Percentiles rank a stretch among this genome's conserved stretches.
Conservation (phyloP, 2,329 filamentous ascomycete species). For the Colletotrichum gigasporum region DNA sequence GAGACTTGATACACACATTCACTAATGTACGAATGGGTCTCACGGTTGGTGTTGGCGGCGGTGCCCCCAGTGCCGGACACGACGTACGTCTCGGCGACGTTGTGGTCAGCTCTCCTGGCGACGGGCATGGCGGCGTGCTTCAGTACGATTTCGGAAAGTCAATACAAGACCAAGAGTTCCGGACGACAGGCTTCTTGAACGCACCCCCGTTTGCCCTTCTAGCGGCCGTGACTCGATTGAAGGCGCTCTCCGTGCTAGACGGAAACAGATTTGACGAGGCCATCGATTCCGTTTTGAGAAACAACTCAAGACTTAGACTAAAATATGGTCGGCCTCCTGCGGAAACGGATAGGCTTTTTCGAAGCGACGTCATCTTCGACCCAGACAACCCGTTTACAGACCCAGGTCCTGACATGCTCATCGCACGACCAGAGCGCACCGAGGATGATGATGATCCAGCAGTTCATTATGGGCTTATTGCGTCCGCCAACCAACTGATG, state of each 20-base stretch:
- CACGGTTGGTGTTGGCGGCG: constrained; percentile 17
- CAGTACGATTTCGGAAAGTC: constrained; percentile 32
- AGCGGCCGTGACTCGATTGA: constrained; percentile 23
- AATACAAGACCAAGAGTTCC: constrained; percentile 28
- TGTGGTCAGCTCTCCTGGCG: not conserved
- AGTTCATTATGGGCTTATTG: constrained; percentile 38
- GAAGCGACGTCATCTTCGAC: not conserved
- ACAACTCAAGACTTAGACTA: not conserved
- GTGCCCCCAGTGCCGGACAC: not conserved
- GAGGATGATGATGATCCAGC: not conserved
- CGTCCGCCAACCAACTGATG: constrained; percentile 47
- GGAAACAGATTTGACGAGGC: constrained; percentile 28
- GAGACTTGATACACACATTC: constrained; percentile 15
- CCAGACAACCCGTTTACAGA: not conserved
- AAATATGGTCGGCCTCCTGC: not conserved
- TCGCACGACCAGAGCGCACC: not conserved
- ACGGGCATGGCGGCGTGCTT: not conserved
- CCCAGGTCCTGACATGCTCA: not conserved
- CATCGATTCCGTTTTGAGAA: constrained; percentile 6
- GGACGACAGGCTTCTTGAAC: constrained; percentile 29
- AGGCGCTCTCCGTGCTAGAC: constrained; percentile 8
- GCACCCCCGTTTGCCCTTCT: constrained; percentile 30
- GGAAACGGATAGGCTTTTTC: not conserved
- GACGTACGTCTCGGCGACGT: constrained; percentile 30
- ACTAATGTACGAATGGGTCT: constrained; percentile 8